Base-by-base conservation (phyloP, 495 filamentous ascomycete genomes). In the Penicillium crystallinum region DNA sequence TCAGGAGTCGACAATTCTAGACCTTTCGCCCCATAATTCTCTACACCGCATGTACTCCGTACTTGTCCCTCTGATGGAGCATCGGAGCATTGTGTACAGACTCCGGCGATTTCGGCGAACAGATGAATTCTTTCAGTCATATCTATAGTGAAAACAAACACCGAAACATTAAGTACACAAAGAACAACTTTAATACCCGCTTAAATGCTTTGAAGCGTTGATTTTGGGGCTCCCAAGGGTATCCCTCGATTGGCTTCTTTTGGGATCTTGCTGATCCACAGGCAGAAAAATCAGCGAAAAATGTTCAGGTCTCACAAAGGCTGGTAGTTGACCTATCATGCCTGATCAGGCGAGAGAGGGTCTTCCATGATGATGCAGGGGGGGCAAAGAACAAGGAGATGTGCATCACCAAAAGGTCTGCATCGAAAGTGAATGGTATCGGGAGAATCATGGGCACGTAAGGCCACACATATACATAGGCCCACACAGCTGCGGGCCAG, bases 1-100 rank as follows among this genome's bases (percentile, higher is more conserved):
- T 59, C 56, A 62, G 60, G 60, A 57, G 60, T 36, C 27, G 15
- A 33, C 34, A 39, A 54, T 38, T 63, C 60, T 63, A 63, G 60
- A 42, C 60, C 54, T 29, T 52, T 45, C 29, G 14, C 34, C 34
- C 34, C 34, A 17, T 36, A 36, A 14, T 36, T 36, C n/a, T 17
- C 12, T 36, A 17, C 34, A 36, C 33, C 33, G 33, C n/a, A 15
- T 11, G 6, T 31, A 2, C 29, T n/a, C 10, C 29, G 29, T 7
- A 8, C 4, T 8, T 36, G 31, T 34, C 31, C 34, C n/a, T 15
- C 17, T 6, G 12, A 36, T 15, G 34, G 34, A 6, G 11, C 14
- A 15, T 36, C 15, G 18, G 21, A 48, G 23, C 23, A 27, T 7
- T 3, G 23, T 3, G 23, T 27, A 27, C 23, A 7, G 23, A 27